A percentile compares a stretch with the other conserved stretches of the same genome.
Conservation (phyloP, 2,329 filamentous ascomycete genomes). For the Ophiostoma pallidulum region DNA sequence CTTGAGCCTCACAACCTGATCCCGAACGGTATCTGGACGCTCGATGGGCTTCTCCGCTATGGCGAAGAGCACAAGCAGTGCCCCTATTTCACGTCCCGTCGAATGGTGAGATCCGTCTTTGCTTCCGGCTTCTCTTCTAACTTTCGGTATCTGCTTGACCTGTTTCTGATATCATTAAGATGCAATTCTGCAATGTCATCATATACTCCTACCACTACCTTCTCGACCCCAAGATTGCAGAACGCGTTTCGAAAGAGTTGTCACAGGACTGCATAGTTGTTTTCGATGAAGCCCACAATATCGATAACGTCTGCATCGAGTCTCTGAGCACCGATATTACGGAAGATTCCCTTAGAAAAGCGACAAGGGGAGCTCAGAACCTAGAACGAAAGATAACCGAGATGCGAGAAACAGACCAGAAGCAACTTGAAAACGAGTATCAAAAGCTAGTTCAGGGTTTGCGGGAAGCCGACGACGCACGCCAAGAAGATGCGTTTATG, state of each 20-base stretch:
- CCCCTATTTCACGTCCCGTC: conserved; percentile 88
- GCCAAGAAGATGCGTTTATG: conserved; percentile 95
- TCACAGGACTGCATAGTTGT: conserved; percentile 98
- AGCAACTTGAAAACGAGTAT: conserved; percentile 92
- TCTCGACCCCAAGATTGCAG: conserved; percentile 94
- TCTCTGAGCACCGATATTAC: conserved; percentile 94
- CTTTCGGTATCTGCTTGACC: not conserved
- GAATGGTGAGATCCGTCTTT: conserved; percentile 57
- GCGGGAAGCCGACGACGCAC: conserved; percentile 75
- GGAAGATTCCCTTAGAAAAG: conserved; percentile 85
- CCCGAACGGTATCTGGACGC: conserved; percentile 89
- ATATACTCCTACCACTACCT: conserved; percentile 99
- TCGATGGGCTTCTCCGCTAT: conserved; percentile 80
- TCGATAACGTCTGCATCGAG: conserved; percentile 98
- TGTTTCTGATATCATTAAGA: conserved; percentile 39
- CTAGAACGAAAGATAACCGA: conserved; percentile 84
- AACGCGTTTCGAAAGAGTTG: conserved; percentile 67
- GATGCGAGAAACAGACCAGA: conserved; percentile 91
- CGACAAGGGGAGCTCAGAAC: conserved; percentile 81
- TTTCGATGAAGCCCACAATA: conserved; percentile 98
- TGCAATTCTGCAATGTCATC: conserved; percentile 98
- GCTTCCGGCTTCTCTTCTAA: not conserved
- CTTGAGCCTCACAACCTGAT: conserved; percentile 92
- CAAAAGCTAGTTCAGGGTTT: conserved; percentile 89
- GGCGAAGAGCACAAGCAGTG: conserved; percentile 95